Evolutionary conservation across 2,329 filamentous ascomycete genomes (phyloP), one percentile per base, ranked within the genome.

Genomic region (Fusarium subtropicale): DNA sequence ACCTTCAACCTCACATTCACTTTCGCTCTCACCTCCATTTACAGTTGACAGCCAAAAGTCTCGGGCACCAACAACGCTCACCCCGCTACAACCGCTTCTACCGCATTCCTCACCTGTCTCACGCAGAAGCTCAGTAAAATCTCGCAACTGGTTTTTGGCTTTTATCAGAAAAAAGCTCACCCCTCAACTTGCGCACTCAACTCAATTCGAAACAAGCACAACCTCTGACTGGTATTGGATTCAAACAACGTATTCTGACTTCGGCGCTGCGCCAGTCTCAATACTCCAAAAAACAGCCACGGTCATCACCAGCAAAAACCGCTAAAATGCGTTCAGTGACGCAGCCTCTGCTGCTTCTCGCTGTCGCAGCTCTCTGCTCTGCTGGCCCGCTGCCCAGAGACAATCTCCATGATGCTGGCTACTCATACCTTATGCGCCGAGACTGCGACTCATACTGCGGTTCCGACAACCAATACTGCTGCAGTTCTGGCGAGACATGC

Each of bases 361-460:
- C 78, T 28, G 76, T 75, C 63, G 75, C 71, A 64, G 74, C 74
- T 73, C 76, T 68, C 33, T 65, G 73, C 64, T 71, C 75, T 51
- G 86, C 86, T 20, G 76, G 78, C 26, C 87, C 87, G 0, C 85
- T 81, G 60, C 85, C 85, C 42, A 81, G 80, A 73, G 83, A 87
- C 69, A 79, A 80, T 62, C 75, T 85, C 31, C 82, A 84, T 72
- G 83, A 83, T 72, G 60, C 70, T 31, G 86, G 85, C 69, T 83
- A 81, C 71, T 83, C 83, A 57, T 87, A 81, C 66, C 81, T 88
- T 41, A 80, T 83, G 79, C 79, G 77, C 22, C 82, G 85, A 66
- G 77, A 76, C 58, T 89, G 87, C 79, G 80, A 77, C 46, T 76
- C 82, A 36, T 84, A 84, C 77, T 90, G 88, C 77, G 87, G 88